Base-by-base conservation (phyloP, 768 basidiomycete species). In the Chiua virens region DNA sequence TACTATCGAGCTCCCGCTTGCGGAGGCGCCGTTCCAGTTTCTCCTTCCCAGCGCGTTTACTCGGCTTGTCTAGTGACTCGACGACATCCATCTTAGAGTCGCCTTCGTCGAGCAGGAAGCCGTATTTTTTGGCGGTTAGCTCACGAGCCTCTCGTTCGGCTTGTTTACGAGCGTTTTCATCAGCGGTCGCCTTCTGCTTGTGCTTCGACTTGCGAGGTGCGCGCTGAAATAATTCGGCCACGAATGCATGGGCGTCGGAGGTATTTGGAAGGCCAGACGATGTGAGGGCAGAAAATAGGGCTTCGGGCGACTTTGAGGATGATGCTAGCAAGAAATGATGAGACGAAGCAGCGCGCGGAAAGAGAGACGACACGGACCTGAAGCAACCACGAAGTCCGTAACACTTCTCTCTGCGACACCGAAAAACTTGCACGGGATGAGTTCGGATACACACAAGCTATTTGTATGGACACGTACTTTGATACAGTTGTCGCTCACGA, bases 101-200 rank as follows among this genome's bases (percentile, higher is more conserved):
- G 38, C 93, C 86, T 41, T 97, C 93, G 28, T 96, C 93, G n/a
- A 93, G 73, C 25, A 98, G 64, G 52, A 93, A 82, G 14, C 83
- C 82, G 64, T 89, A 98, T 56, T 83, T 86, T 59, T 87, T 87
- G 3, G 83, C 77, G 35, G 77, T 77, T 9, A 90, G 70, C 5
- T 79, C 78, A 59, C 86, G 86, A 9, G 86, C 75, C 47, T 91
- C 88, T 61, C 83, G 87, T 62, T 92, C 90, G 0, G 84, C 82
- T 62, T 86, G 86, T 63, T 77, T 83, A 46, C 84, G 76, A 10
- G 80, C 64, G 45, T 72, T 71, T 42, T 74, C 67, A 42, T 68
- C 61, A 20, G 74, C 72, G 11, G 69, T 59, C 1, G 72, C 52
- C 5, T 77, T 70, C 38, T 75, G 76, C 68, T 87, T 91, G 64